Percentiles rank a stretch among this genome's conserved stretches.
Evolutionary conservation across 345 rosid genomes (phyloP).

Genomic region (Cochlearia excelsa): DNA sequence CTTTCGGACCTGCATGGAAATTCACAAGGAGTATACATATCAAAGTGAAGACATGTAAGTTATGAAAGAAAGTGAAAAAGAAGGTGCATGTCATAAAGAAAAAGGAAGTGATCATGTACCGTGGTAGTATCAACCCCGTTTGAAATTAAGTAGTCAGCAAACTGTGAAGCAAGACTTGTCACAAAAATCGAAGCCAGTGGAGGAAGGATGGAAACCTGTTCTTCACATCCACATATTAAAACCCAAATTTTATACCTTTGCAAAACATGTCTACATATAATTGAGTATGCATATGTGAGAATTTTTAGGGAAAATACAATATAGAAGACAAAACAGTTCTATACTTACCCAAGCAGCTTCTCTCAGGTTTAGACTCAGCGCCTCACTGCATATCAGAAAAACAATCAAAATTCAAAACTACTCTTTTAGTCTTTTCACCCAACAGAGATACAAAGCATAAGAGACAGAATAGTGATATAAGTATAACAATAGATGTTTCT

Average conservation of each 20-base stretch:
- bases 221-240: conserved; percentile 32
- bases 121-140: conserved; percentile 76
- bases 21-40: conserved; percentile 22
- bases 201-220: conserved; percentile 96
- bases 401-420: neutral
- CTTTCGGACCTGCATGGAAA: conserved; percentile 68
- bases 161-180: conserved; percentile 71
- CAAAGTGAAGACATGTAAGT: neutral
- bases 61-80: too few species aligned
- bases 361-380: conserved; percentile 72
- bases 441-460: conserved; percentile 2
- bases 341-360: conserved; percentile 95
- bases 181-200: conserved; percentile 84
- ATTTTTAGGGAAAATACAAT: conserved; percentile 1
- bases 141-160: conserved; percentile 79
- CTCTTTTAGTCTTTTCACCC: conserved; percentile 10
- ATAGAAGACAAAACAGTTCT: conserved; percentile 3
- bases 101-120: conserved; percentile 42
- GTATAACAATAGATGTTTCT: neutral
- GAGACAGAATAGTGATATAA: conserved; percentile 10
- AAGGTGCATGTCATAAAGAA: neutral
- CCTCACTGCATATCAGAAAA: conserved; percentile 62
- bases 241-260: conserved; percentile 22
- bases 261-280: conserved; percentile 9
- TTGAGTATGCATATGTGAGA: neutral